These are phyloP conservation scores for Eucommia ulmoides DNA, from an alignment of 257 asterid genomes.

Conservation along the genomic window DNA sequence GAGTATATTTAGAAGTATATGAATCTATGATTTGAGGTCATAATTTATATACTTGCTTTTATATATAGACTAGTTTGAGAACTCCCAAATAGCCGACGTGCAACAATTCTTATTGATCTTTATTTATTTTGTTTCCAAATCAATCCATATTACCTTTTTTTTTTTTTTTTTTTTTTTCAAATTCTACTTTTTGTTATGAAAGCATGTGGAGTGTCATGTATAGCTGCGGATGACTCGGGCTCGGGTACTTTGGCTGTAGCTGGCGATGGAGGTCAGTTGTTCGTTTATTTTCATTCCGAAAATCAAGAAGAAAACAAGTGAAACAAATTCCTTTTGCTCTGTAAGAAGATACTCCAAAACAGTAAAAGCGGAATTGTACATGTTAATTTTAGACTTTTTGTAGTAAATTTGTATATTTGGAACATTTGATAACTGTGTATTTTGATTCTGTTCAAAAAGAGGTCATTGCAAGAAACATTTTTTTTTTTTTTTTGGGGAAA, in stretches of 20 bases:
- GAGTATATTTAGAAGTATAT: background rate
- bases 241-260: slow-evolving; percentile 68
- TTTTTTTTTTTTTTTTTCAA: slow-evolving; percentile 9
- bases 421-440: too few species aligned
- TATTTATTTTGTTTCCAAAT: background rate
- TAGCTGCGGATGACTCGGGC: slow-evolving; percentile 39
- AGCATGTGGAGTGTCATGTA: slow-evolving; percentile 51
- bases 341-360: too few species aligned
- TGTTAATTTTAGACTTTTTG: too few species aligned
- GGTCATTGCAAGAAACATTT: too few species aligned
- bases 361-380: too few species aligned
- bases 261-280: slow-evolving; percentile 45
- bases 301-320: too few species aligned
- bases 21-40: background rate
- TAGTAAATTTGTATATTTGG: too few species aligned
- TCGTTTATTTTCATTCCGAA: too few species aligned
- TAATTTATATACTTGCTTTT: background rate
- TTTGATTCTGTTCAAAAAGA: too few species aligned
- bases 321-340: too few species aligned
- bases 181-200: too few species aligned
- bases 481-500: too few species aligned
- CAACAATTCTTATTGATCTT: background rate
- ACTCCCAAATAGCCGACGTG: background rate
- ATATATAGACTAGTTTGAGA: background rate
- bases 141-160: background rate